Base-by-base conservation (phyloP, 2,329 filamentous ascomycete species). In the Pseudogymnoascus pannorum region DNA sequence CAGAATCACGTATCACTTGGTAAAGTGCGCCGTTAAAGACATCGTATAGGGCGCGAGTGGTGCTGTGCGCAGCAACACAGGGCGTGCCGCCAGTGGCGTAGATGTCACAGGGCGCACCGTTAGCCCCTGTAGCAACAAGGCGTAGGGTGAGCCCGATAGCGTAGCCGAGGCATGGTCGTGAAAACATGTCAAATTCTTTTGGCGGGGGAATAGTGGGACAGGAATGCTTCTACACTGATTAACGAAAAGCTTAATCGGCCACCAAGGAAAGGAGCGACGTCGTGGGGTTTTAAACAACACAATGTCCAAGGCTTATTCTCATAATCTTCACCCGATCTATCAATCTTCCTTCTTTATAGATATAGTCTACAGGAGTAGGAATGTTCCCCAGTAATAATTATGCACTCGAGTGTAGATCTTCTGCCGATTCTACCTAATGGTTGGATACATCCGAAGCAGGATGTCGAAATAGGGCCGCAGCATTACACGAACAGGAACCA, bases 51-150 rank as follows among this genome's bases (percentile, higher is more conserved):
- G 82, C 81, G 4, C 84, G 79, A 57, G 83, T 86, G n/a, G 82
- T 86, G 68, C 81, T 80, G 68, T 86, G 83, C 0, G 83, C 84
- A 0, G 84, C 83, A 9, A 86, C 73, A 65, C 84, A 87, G 14
- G 83, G 81, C 0, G 81, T 84, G 58, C 77, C 77, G 1, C 81
- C 82, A 0, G 76, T 75, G 2, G 76, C 68, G 71, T 85, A 86
- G 64, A 86, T 78, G 64, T 86, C 83, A 65, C 83, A 86, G 14
- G 83, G 83, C 11, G 76, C 82, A 26, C 81, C 81, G 14, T 73
- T 68, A 40, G 73, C 78, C 14, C 80, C 66, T 3, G 74, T 71
- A 59, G 67, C 64, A 4, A 70, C 65, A 61, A 69, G 71, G 33
- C 68, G 63, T 4, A 78, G 66, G 20, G 69, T 66, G n/a, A 73